A percentile compares a stretch with the other conserved stretches of the same genome.
phyloP scores from a whole-genome alignment of 2,329 filamentous ascomycete genomes.

The Ascochyta fabae region DNA sequence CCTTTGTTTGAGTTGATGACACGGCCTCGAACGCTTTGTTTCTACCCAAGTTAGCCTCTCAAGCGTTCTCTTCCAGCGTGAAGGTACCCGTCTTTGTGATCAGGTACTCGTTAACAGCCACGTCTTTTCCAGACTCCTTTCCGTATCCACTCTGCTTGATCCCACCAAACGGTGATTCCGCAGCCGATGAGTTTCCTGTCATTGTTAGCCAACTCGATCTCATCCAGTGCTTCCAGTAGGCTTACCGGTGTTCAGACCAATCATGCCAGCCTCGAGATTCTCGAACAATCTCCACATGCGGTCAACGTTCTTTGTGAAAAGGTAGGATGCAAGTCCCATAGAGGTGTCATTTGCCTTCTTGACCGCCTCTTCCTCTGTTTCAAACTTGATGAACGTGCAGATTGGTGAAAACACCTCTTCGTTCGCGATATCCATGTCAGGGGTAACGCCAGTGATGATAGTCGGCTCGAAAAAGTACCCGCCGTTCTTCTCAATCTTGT shows the following conservation, averaged over 20 bases:
- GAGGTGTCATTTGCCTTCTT: constrained; percentile 65
- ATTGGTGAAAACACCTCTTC: constrained; percentile 73
- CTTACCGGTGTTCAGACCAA: constrained; percentile 67
- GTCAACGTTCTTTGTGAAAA: constrained; percentile 72
- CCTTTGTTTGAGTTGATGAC: background rate
- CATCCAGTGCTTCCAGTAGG: background rate
- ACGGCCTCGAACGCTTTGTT: background rate
- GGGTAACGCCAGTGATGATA: constrained; percentile 65
- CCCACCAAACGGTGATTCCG: constrained; percentile 70
- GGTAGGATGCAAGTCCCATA: constrained; percentile 71
- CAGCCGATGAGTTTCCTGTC: constrained; percentile 66
- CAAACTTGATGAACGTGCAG: constrained; percentile 68
- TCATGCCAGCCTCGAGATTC: constrained; percentile 73
- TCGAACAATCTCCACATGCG: constrained; percentile 70
- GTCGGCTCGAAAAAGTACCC: constrained; percentile 76
- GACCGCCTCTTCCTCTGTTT: constrained; percentile 70
- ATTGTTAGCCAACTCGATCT: constrained; percentile 7
- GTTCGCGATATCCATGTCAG: constrained; percentile 61
- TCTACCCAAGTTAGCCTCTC: background rate
- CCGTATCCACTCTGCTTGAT: constrained; percentile 73
- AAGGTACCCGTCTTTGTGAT: constrained; percentile 71
- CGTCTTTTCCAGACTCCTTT: constrained; percentile 71
- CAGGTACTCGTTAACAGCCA: constrained; percentile 67
- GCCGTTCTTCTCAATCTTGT: constrained; percentile 53
- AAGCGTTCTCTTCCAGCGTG: constrained; percentile 56